These are phyloP conservation scores for Boletus sp. DNA, from an alignment of 1,284 basidiomycete genomes.

Conservation along the genomic window DNA sequence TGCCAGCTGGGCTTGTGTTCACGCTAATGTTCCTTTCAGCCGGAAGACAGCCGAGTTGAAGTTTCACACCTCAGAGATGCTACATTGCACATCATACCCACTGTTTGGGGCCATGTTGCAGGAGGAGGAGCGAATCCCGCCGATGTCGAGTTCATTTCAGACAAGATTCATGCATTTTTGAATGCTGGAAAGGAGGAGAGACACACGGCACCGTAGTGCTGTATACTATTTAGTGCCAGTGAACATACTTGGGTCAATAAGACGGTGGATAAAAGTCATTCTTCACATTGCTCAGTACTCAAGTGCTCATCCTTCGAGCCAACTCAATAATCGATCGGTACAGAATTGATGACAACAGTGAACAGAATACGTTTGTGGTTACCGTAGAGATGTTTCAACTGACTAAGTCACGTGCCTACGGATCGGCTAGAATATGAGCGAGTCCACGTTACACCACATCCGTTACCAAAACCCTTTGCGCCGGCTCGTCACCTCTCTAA, in stretches of 20 bases:
- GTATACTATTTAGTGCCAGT: slow-evolving; percentile 1
- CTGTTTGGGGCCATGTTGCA: slow-evolving; percentile 35
- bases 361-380: not conserved
- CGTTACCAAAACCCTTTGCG: not conserved
- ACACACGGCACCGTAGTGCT: not conserved
- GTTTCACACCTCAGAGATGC: slow-evolving; percentile 30
- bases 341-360: not conserved
- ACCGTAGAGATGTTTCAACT: not conserved
- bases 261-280: not conserved
- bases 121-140: slow-evolving; percentile 30
- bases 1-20: not conserved
- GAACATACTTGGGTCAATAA: not conserved
- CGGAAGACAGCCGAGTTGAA: slow-evolving; percentile 32
- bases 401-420: slow-evolving; percentile 20
- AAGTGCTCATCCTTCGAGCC: not conserved
- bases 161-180: slow-evolving; percentile 27
- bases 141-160: slow-evolving; percentile 30
- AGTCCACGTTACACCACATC: slow-evolving; percentile 13
- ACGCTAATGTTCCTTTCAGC: slow-evolving; percentile 18
- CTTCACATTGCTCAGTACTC: not conserved
- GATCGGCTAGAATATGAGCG: not conserved
- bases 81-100: slow-evolving; percentile 29
- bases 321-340: not conserved
- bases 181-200: slow-evolving; percentile 1
- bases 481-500: slow-evolving; percentile 2